phyloP scores from a whole-genome alignment of 805 yeast species.

The Ogataea methanolica region DNA sequence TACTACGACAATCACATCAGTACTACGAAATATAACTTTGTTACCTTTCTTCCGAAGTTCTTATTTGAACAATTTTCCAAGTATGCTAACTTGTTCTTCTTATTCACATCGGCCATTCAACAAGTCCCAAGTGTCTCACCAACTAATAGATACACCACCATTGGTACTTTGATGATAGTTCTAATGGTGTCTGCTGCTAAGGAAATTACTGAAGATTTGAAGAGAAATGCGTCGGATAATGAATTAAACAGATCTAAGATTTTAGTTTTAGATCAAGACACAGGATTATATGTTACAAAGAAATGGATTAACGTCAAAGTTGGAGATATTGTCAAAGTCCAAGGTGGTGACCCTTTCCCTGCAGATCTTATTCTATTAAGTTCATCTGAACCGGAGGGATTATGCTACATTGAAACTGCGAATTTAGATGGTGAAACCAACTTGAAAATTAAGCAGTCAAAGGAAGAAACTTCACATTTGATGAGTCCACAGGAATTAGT shows the following conservation, averaged over 20 bases:
- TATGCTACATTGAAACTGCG: constrained; percentile 96
- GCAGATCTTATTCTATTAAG: constrained; percentile 84
- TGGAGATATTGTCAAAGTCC: constrained; percentile 85
- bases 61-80: constrained; percentile 95
- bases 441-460: constrained; percentile 88
- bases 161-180: constrained; percentile 84
- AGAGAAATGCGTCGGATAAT: constrained; percentile 81
- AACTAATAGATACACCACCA: constrained; percentile 91
- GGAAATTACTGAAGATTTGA: constrained; percentile 86
- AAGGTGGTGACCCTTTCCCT: constrained; percentile 87
- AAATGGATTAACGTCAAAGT: constrained; percentile 87
- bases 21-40: constrained; percentile 91
- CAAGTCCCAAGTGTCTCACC: constrained; percentile 98
- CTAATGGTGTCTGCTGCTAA: constrained; percentile 87
- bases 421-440: constrained; percentile 98
- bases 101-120: constrained; percentile 89
- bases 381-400: constrained; percentile 97
- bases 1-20: constrained; percentile 83
- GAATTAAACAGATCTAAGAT: constrained; percentile 77
- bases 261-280: constrained; percentile 50
- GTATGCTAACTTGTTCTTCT: constrained; percentile 90
- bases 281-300: constrained; percentile 59
- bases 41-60: constrained; percentile 92
- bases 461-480: constrained; percentile 67
- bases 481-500: constrained; percentile 61